Percentiles rank a stretch among this genome's conserved stretches.
These are phyloP conservation scores for Aurinia saxatilis DNA, from an alignment of 345 rosid genomes.

Conservation along the genomic window DNA sequence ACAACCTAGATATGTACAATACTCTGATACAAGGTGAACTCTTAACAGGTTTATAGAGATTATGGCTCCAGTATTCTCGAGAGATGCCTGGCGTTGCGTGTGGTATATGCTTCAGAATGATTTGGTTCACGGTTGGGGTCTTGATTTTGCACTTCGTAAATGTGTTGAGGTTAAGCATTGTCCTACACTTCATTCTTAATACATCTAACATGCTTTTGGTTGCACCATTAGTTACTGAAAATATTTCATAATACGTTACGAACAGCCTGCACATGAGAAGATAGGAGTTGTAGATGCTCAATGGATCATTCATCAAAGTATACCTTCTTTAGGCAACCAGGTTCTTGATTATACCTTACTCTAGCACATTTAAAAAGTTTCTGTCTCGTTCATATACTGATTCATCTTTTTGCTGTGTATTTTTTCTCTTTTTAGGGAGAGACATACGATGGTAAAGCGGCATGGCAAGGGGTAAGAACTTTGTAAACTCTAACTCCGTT, in stretches of 20 bases:
- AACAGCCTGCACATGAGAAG: constrained; percentile 97
- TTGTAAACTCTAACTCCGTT: not conserved
- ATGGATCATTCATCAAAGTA: constrained; percentile 80
- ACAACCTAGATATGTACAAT: not conserved
- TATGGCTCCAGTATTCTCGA: constrained; percentile 98
- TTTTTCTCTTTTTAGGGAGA: constrained; percentile 43
- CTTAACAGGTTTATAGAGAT: constrained; percentile 80
- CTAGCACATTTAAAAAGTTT: not conserved
- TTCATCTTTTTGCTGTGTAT: not conserved
- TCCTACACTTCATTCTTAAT: not conserved
- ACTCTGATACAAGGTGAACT: not conserved
- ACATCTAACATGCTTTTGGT: not conserved
- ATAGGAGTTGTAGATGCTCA: constrained; percentile 97
- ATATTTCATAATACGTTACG: not conserved
- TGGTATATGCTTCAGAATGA: constrained; percentile 99
- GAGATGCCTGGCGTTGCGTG: constrained; percentile 95
- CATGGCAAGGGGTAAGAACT: constrained; percentile 78
- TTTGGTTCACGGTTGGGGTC: constrained; percentile 99
- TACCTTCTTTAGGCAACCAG: constrained; percentile 93
- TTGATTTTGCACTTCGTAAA: constrained; percentile 83
- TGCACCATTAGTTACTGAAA: not conserved
- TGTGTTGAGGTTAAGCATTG: constrained; percentile 60
- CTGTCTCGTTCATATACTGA: not conserved
- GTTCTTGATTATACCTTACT: constrained; percentile 28
- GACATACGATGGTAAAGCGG: constrained; percentile 49